Base-by-base conservation (phyloP, 1,284 basidiomycete genomes). In the Ceratobasidium sp. region DNA sequence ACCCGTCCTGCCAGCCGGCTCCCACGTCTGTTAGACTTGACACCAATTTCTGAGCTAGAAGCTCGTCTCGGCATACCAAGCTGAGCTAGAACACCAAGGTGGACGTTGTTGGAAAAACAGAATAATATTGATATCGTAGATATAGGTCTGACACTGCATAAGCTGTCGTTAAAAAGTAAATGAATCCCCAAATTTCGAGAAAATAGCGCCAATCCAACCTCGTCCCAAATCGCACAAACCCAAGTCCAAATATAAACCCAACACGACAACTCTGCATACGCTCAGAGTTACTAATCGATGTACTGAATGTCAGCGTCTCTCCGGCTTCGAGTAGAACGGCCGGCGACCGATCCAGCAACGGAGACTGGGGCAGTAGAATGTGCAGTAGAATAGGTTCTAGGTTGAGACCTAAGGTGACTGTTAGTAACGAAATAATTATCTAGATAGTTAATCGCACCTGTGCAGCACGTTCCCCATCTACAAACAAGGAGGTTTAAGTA, bases 401-500 rank as follows among this genome's bases (percentile, higher is more conserved):
- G 67, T 52, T 71, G 67, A 41, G 67, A 71, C 44, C 67, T 71
- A 18, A 11, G 8, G 5, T 23, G 35, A 38, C 11, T 7, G 49
- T 66, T 44, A 66, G 50, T 7, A 30, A 4, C 2, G 32, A 43
- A 26, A 32, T 7, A 5, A 44, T 7, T 11, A 43, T 8, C 28
- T 9, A 32, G 32, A 16, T n/a, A 14, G 26, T 26, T 23, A 28
- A 26, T 13, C 23, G 32, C 28, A 66, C 63, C 63, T 54, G 41
- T 71, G 67, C 28, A 71, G 46, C 5, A 71, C 26, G 50, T 71
- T 71, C 14, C 67, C 67, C 67, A 71, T 59, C 67, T 71, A 66
- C 21, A 58, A 58, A 35, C 14, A 32, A n/a, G 35, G 28, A 26
- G 8, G 28, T 7, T 58, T n/a, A 35, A 41, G 11, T 11, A 2